Conservation (phyloP, 805 yeast species). For the Isabelozyma rhagii region DNA sequence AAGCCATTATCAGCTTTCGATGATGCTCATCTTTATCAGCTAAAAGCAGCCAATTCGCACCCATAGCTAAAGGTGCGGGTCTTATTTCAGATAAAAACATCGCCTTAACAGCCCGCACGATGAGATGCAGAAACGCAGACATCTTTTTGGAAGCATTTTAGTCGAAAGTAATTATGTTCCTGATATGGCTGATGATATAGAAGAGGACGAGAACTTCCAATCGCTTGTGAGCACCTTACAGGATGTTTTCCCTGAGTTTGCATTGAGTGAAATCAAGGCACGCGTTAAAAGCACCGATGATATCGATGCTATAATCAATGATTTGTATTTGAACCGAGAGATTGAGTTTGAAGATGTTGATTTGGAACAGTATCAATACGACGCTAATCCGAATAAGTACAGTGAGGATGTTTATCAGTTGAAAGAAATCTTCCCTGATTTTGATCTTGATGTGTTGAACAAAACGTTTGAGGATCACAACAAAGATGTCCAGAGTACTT, state of each 20-base stretch:
- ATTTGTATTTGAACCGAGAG: slow-evolving; percentile 15
- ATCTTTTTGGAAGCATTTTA: too few relatives aligned
- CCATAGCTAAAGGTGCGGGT: too few relatives aligned
- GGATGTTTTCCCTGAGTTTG: slow-evolving; percentile 23
- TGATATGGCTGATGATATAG: slow-evolving; percentile 4
- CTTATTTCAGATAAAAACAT: too few relatives aligned
- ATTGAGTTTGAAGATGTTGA: neutral
- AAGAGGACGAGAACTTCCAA: slow-evolving; percentile 7
- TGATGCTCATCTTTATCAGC: too few relatives aligned
- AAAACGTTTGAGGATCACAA: slow-evolving; percentile 23
- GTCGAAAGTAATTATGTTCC: neutral
- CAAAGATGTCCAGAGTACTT: slow-evolving; percentile 26
- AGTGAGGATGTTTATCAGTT: slow-evolving; percentile 18
- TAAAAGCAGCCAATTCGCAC: too few relatives aligned
- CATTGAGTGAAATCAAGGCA: slow-evolving; percentile 23
- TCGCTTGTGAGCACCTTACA: slow-evolving; percentile 15
- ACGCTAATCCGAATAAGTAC: neutral
- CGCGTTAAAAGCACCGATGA: slow-evolving; percentile 20
- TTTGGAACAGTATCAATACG: neutral
- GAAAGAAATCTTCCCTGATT: slow-evolving; percentile 46
- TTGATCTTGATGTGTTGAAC: slow-evolving; percentile 24
- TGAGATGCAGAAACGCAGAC: neutral
- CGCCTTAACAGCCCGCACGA: neutral
- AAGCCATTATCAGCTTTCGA: too few relatives aligned
- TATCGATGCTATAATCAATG: slow-evolving; percentile 21